Percentiles rank a stretch among this genome's conserved stretches.
Conservation (phyloP, 2,329 filamentous ascomycete genomes). For the Colletotrichum tofieldiae region DNA sequence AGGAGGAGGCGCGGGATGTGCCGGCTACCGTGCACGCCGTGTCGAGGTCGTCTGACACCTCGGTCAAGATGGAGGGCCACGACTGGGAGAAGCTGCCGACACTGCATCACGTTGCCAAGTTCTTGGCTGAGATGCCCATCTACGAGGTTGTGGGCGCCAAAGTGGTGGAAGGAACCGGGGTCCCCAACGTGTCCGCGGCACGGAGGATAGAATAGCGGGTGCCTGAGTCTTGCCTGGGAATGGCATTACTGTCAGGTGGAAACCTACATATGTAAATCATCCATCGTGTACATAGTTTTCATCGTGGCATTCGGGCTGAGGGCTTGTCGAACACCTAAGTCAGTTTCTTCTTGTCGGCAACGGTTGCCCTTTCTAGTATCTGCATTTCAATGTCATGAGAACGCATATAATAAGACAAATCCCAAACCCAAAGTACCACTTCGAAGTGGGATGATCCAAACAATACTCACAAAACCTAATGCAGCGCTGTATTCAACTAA, state of each 20-base stretch:
- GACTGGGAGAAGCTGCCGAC: constrained; percentile 72
- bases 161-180: constrained; percentile 69
- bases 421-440: too few species aligned
- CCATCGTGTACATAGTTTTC: background rate
- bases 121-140: constrained; percentile 69
- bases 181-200: constrained; percentile 59
- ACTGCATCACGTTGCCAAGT: constrained; percentile 69
- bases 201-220: constrained; percentile 35
- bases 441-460: background rate
- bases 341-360: background rate
- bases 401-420: background rate
- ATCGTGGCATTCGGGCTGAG: background rate
- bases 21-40: constrained; percentile 51
- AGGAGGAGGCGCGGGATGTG: constrained; percentile 53
- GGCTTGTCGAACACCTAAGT: background rate
- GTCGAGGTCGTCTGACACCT: constrained; percentile 54
- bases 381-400: background rate
- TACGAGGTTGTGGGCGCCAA: constrained; percentile 70
- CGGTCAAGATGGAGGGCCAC: constrained; percentile 64
- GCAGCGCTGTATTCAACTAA: background rate
- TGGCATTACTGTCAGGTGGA: background rate
- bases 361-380: background rate
- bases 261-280: background rate
- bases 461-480: too few species aligned
- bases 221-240: background rate